Percentiles rank a stretch among this genome's conserved stretches.
phyloP scores from a whole-genome alignment of 768 basidiomycete species.

The Hortiboletus campestris region DNA sequence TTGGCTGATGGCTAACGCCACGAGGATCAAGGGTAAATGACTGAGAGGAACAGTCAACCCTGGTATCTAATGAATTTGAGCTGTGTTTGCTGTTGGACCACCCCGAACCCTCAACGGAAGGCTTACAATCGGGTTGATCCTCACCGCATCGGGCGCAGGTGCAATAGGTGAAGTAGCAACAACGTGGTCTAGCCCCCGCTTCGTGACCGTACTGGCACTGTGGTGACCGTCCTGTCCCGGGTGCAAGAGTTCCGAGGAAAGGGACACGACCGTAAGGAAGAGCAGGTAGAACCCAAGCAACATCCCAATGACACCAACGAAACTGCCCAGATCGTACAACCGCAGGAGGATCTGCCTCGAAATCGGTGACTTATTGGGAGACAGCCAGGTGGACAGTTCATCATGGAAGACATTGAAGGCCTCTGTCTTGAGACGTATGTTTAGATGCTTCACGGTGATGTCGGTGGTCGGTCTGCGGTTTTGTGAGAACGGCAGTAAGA shows the following conservation, averaged over 20 bases:
- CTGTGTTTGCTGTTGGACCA: not conserved
- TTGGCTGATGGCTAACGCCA: conserved; percentile 62
- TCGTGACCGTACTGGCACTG: conserved; percentile 7
- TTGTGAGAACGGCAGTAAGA: conserved; percentile 22
- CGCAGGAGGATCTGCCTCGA: conserved; percentile 28
- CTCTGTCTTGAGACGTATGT: conserved; percentile 45
- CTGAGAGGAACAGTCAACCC: conserved; percentile 77
- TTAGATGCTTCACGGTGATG: conserved; percentile 26
- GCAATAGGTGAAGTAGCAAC: not conserved
- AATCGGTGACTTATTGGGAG: conserved; percentile 25
- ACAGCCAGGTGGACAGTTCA: conserved; percentile 36
- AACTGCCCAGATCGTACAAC: conserved; percentile 52
- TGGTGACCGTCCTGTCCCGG: not conserved
- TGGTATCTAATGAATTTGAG: conserved; percentile 56
- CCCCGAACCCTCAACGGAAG: not conserved
- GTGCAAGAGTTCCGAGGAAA: conserved; percentile 17
- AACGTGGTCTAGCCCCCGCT: conserved; percentile 12
- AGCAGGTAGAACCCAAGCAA: conserved; percentile 40
- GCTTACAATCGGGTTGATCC: conserved; percentile 34
- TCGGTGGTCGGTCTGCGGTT: conserved; percentile 18
- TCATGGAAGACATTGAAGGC: conserved; percentile 52
- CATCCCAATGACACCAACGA: conserved; percentile 49
- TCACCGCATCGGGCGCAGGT: conserved; percentile 4
- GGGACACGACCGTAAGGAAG: conserved; percentile 30
- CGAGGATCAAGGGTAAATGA: conserved; percentile 64